These are phyloP conservation scores for Aspergillus mulundensis DNA, from an alignment of 495 filamentous ascomycete genomes.

Conservation along the genomic window DNA sequence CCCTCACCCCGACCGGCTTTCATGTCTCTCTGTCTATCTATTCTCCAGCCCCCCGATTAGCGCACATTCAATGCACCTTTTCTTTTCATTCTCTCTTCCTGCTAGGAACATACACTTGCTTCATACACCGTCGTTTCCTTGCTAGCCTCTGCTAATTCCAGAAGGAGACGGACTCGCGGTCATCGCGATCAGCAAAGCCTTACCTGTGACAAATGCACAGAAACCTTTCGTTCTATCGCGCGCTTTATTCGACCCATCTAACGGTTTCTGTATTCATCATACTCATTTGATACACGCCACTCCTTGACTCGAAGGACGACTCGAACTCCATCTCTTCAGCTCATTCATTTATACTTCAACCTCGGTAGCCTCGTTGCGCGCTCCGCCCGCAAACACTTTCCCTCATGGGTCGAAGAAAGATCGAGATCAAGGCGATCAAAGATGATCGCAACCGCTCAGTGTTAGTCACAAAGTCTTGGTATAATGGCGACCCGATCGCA, in stretches of 20 bases:
- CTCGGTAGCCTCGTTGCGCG: conserved; percentile 11
- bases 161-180: neutral
- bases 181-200: neutral
- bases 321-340: conserved; percentile 2
- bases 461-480: conserved; percentile 55
- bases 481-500: neutral
- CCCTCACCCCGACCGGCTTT: conserved; percentile 2
- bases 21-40: conserved; percentile 3
- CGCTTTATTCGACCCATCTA: conserved; percentile 5
- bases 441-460: conserved; percentile 98
- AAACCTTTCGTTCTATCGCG: conserved; percentile 8
- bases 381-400: conserved; percentile 11
- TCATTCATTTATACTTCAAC: conserved; percentile 1
- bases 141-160: neutral
- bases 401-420: conserved; percentile 70
- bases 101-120: neutral
- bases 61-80: neutral
- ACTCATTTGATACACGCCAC: conserved; percentile 11
- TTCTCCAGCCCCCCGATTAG: conserved; percentile 1
- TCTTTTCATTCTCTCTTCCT: neutral
- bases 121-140: neutral
- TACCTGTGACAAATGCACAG: conserved; percentile 9
- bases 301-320: conserved; percentile 12
- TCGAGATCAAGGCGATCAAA: conserved; percentile 99
- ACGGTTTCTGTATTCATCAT: conserved; percentile 2